phyloP scores from a whole-genome alignment of 805 yeast species.

The Metschnikowia lachancei region DNA sequence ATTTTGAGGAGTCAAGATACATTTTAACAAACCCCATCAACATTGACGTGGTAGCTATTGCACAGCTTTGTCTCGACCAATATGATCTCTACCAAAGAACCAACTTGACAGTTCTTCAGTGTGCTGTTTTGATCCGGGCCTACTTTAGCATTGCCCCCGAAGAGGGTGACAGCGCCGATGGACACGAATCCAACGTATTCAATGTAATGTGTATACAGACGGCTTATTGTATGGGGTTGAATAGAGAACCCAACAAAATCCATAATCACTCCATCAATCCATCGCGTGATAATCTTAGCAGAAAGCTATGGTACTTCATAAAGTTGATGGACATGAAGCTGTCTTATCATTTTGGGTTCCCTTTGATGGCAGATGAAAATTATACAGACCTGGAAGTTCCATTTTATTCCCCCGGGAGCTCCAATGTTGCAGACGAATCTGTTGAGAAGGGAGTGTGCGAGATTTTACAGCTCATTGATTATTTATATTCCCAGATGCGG shows the following conservation, averaged over 20 bases:
- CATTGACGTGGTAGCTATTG: conserved; percentile 30
- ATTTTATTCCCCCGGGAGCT: conserved; percentile 32
- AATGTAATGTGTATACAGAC: conserved; percentile 31
- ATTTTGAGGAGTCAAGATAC: conserved; percentile 22
- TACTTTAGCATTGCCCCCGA: conserved; percentile 18
- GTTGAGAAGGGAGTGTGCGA: conserved; percentile 35
- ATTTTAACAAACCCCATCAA: conserved; percentile 31
- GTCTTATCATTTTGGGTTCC: conserved; percentile 36
- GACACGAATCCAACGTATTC: conserved; percentile 17
- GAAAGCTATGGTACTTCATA: conserved; percentile 24
- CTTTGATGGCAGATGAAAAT: conserved; percentile 29
- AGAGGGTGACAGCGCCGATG: conserved; percentile 20
- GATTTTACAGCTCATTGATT: background rate
- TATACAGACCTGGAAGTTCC: conserved; percentile 33
- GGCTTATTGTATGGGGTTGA: conserved; percentile 23
- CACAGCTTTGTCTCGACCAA: conserved; percentile 36
- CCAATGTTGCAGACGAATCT: conserved; percentile 33
- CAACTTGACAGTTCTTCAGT: conserved; percentile 17
- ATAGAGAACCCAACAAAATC: conserved; percentile 20
- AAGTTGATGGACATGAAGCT: conserved; percentile 35
- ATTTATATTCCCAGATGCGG: conserved; percentile 2
- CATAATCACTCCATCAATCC: background rate
- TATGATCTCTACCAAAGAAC: conserved; percentile 24
- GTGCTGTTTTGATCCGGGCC: conserved; percentile 15
- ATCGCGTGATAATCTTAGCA: conserved; percentile 10